A percentile compares a stretch with the other conserved stretches of the same genome.
These are phyloP conservation scores for Neopestalotiopsis rosae DNA, from an alignment of 2,329 filamentous ascomycete genomes.

Conservation along the genomic window DNA sequence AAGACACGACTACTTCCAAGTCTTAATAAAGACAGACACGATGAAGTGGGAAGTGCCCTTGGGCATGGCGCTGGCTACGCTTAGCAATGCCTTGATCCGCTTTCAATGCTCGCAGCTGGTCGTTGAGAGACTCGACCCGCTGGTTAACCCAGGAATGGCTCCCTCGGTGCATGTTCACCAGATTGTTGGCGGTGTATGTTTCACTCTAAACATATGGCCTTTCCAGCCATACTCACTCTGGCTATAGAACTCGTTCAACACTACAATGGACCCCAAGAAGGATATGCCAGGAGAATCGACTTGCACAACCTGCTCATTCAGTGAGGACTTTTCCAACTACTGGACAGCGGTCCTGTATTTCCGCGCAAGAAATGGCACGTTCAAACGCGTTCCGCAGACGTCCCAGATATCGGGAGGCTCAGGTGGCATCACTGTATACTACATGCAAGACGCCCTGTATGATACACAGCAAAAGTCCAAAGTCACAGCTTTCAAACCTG, in stretches of 20 bases:
- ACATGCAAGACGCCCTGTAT: slow-evolving; percentile 31
- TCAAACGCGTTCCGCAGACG: slow-evolving; percentile 34
- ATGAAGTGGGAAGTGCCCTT: neutral
- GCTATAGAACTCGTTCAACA: slow-evolving; percentile 36
- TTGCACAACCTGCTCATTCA: slow-evolving; percentile 34
- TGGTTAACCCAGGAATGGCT: slow-evolving; percentile 10
- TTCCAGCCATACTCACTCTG: slow-evolving; percentile 33
- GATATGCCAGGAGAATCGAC: slow-evolving; percentile 30
- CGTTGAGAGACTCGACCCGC: slow-evolving; percentile 4
- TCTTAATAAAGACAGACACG: neutral
- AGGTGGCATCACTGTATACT: slow-evolving; percentile 37
- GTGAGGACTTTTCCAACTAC: slow-evolving; percentile 35
- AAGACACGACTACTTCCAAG: neutral
- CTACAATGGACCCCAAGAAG: slow-evolving; percentile 31
- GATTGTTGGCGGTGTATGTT: slow-evolving; percentile 13
- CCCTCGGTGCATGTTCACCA: slow-evolving; percentile 9
- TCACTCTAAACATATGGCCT: neutral
- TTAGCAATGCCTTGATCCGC: slow-evolving; percentile 8
- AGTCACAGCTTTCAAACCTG: slow-evolving; percentile 46
- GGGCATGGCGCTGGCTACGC: neutral
- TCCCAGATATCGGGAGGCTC: slow-evolving; percentile 30
- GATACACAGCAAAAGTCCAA: slow-evolving; percentile 30
- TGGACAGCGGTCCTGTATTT: slow-evolving; percentile 34
- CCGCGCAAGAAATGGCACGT: slow-evolving; percentile 33
- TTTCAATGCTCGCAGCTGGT: slow-evolving; percentile 15